Evolutionary conservation across 768 basidiomycete genomes (phyloP).

Genomic region (Serendipita sp.): DNA sequence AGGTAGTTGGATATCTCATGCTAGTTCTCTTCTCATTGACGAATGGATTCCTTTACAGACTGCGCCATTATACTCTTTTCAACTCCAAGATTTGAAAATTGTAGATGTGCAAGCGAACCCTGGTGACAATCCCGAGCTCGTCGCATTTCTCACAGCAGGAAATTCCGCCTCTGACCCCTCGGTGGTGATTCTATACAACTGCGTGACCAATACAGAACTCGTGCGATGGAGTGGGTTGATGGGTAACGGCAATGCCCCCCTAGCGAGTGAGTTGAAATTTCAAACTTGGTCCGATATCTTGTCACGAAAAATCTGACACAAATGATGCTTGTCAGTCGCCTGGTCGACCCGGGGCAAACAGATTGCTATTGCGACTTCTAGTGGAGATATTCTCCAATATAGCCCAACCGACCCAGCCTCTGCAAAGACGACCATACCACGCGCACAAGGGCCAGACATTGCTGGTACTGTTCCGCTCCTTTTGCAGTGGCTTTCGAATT

Average conservation of each 20-base stretch:
- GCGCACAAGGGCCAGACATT: slow-evolving; percentile 32
- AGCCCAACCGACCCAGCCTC: slow-evolving; percentile 37
- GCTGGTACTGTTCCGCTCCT: slow-evolving; percentile 33
- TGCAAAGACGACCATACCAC: slow-evolving; percentile 40
- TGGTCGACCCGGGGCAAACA: slow-evolving; percentile 86
- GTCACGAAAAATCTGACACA: too few species aligned
- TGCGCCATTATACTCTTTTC: background rate
- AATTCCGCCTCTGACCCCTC: slow-evolving; percentile 8
- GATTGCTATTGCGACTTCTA: slow-evolving; percentile 54
- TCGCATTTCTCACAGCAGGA: slow-evolving; percentile 11
- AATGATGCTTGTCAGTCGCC: slow-evolving; percentile 43
- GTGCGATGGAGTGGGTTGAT: slow-evolving; percentile 9
- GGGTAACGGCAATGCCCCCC: slow-evolving; percentile 30
- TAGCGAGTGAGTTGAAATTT: slow-evolving; percentile 45
- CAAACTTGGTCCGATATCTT: too few species aligned
- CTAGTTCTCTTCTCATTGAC: background rate
- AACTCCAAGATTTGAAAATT: background rate
- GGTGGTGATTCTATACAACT: slow-evolving; percentile 11
- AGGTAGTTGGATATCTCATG: background rate
- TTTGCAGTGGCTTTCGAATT: slow-evolving; percentile 50
- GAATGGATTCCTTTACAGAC: background rate
- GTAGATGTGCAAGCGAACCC: slow-evolving; percentile 11
- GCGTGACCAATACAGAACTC: slow-evolving; percentile 4
- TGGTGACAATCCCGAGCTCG: slow-evolving; percentile 13
- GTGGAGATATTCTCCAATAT: slow-evolving; percentile 57